Evolutionary conservation across 129 eudicot species (phyloP).

Genomic region (Tanacetum coccineum): DNA sequence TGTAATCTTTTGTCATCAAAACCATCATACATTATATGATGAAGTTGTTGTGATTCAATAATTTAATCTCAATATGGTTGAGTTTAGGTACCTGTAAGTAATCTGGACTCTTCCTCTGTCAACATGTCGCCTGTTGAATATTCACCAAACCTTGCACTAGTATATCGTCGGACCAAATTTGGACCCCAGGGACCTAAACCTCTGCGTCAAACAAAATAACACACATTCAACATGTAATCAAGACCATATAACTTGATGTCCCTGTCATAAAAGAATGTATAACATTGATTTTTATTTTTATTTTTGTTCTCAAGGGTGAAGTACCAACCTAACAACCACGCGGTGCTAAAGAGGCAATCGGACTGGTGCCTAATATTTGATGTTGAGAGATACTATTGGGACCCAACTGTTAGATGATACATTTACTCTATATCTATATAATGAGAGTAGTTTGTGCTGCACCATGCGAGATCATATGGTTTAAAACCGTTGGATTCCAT

Average conservation of each 20-base stretch:
- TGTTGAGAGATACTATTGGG: too few species aligned
- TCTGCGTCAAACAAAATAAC: conserved; percentile 43
- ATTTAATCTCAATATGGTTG: conserved; percentile 8
- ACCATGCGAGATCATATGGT: too few species aligned
- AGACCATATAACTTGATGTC: background rate
- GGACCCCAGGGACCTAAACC: conserved; percentile 99
- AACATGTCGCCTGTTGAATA: conserved; percentile 52
- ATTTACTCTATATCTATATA: too few species aligned
- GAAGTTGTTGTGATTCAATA: background rate
- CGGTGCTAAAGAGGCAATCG: too few species aligned
- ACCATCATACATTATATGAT: conserved; percentile 19
- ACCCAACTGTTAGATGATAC: too few species aligned
- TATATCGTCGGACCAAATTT: conserved; percentile 63
- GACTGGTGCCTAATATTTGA: too few species aligned
- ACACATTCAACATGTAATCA: conserved; percentile 8
- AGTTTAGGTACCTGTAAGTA: conserved; percentile 61
- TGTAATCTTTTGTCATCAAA: conserved; percentile 57
- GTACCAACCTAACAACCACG: too few species aligned
- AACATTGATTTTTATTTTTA: background rate
- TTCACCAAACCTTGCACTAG: conserved; percentile 76
- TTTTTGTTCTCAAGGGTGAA: too few species aligned
- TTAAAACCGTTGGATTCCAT: too few species aligned
- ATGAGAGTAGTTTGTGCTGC: too few species aligned
- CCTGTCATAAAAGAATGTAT: background rate
- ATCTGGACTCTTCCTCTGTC: conserved; percentile 63